Evolutionary conservation across 495 filamentous ascomycete species (phyloP).

Genomic region (Bacidia gigantensis): DNA sequence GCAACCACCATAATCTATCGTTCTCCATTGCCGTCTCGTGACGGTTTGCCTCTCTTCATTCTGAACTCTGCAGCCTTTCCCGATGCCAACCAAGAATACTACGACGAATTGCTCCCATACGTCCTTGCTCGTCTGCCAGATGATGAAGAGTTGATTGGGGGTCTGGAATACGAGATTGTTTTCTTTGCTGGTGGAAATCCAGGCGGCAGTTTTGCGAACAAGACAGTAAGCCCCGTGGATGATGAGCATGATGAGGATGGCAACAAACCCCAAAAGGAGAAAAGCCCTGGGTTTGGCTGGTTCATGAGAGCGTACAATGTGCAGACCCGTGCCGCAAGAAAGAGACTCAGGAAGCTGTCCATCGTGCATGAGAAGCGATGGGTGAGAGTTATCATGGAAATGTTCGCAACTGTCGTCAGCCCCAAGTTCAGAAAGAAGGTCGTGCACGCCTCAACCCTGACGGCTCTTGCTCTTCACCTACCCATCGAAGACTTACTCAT

Average conservation of each 20-base stretch:
- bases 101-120: constrained; percentile 41
- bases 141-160: constrained; percentile 38
- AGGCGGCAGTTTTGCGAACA: constrained; percentile 15
- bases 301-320: constrained; percentile 43
- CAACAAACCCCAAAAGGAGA: constrained; percentile 25
- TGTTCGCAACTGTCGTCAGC: constrained; percentile 41
- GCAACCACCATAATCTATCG: constrained; percentile 36
- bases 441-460: constrained; percentile 36
- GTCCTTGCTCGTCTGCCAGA: constrained; percentile 39
- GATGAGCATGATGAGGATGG: constrained; percentile 11
- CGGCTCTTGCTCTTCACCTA: constrained; percentile 31
- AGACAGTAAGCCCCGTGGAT: background rate
- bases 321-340: constrained; percentile 37
- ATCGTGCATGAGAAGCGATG: constrained; percentile 44
- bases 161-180: constrained; percentile 39
- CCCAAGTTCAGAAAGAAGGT: constrained; percentile 46
- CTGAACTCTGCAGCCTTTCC: constrained; percentile 44
- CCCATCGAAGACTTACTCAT: constrained; percentile 37
- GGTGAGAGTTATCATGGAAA: constrained; percentile 42
- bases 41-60: constrained; percentile 35
- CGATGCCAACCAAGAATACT: constrained; percentile 34
- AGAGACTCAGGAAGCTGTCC: constrained; percentile 38
- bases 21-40: constrained; percentile 32
- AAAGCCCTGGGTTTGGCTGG: constrained; percentile 42
- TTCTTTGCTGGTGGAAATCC: constrained; percentile 39